Conservation (phyloP, 768 basidiomycete species). For the Xerocomellus intermedius region DNA sequence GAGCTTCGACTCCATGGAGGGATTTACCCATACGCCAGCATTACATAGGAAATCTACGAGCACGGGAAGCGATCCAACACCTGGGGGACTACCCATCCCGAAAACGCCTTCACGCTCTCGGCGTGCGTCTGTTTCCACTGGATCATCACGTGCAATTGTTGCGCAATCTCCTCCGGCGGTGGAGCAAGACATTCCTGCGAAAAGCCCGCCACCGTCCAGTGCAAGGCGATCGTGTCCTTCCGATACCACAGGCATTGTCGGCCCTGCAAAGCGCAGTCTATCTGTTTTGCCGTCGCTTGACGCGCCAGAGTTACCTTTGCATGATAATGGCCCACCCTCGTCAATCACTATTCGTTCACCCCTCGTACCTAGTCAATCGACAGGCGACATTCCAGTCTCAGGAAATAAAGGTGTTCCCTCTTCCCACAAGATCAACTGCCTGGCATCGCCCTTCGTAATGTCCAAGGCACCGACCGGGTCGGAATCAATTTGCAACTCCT, state of each 20-base stretch:
- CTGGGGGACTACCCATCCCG: constrained; percentile 8
- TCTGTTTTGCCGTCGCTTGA: constrained; percentile 14
- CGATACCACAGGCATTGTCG: background rate
- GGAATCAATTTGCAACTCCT: constrained; percentile 1
- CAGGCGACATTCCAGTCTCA: background rate
- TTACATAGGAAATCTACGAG: constrained; percentile 10
- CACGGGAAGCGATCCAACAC: constrained; percentile 3
- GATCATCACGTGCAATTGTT: constrained; percentile 8
- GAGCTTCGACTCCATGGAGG: constrained; percentile 6
- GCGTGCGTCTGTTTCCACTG: constrained; percentile 16
- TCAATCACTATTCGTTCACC: constrained; percentile 23
- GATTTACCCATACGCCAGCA: background rate
- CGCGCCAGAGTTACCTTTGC: constrained; percentile 8
- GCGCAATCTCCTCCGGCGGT: background rate
- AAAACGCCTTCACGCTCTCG: constrained; percentile 22
- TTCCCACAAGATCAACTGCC: constrained; percentile 5
- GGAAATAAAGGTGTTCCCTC: background rate
- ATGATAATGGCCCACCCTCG: constrained; percentile 18
- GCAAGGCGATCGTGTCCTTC: background rate
- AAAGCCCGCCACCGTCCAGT: background rate
- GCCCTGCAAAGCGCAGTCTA: background rate
- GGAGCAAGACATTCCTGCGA: constrained; percentile 4
- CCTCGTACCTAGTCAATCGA: constrained; percentile 1
- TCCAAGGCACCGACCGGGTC: background rate
- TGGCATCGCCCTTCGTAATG: constrained; percentile 17